Evolutionary conservation across 257 asterid genomes (phyloP).

Genomic region (Solanum tacnaense): DNA sequence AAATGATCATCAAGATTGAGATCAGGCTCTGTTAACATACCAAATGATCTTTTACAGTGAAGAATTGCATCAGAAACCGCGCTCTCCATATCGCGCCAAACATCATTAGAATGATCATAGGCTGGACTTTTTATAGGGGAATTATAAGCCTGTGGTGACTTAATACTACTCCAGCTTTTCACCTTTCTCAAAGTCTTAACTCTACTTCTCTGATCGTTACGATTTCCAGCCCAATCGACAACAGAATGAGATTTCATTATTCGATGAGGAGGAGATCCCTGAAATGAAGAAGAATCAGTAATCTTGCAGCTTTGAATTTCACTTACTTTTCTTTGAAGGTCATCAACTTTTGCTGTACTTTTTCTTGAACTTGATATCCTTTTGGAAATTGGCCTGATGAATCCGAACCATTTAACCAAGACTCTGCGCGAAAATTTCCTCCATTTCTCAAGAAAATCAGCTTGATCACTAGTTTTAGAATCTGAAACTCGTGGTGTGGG

Average conservation of each 20-base stretch:
- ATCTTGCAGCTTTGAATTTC: constrained; percentile 28
- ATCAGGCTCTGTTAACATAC: constrained; percentile 12
- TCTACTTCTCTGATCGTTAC: not conserved
- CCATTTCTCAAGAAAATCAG: constrained; percentile 13
- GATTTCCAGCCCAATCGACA: constrained; percentile 10
- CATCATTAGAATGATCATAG: not conserved
- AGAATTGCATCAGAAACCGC: constrained; percentile 54
- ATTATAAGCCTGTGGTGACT: constrained; percentile 16
- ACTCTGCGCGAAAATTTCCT: constrained; percentile 17
- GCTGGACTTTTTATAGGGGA: constrained; percentile 26
- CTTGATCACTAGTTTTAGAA: not conserved
- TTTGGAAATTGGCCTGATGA: constrained; percentile 20
- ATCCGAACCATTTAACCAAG: constrained; percentile 20
- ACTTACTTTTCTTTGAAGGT: constrained; percentile 29
- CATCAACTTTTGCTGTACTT: constrained; percentile 29
- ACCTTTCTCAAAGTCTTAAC: constrained; percentile 7
- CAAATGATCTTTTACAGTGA: constrained; percentile 57
- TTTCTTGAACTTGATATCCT: constrained; percentile 19
- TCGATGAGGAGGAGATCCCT: constrained; percentile 24
- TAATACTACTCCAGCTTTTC: constrained; percentile 18
- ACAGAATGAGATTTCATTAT: constrained; percentile 16
- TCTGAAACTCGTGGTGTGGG: constrained; percentile 18
- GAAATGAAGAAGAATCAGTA: not conserved
- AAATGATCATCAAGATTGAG: not conserved
- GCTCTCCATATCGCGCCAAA: constrained; percentile 37